phyloP scores from a whole-genome alignment of 352 stramenopile genomes.

The Globisporangium megalacanthum region DNA sequence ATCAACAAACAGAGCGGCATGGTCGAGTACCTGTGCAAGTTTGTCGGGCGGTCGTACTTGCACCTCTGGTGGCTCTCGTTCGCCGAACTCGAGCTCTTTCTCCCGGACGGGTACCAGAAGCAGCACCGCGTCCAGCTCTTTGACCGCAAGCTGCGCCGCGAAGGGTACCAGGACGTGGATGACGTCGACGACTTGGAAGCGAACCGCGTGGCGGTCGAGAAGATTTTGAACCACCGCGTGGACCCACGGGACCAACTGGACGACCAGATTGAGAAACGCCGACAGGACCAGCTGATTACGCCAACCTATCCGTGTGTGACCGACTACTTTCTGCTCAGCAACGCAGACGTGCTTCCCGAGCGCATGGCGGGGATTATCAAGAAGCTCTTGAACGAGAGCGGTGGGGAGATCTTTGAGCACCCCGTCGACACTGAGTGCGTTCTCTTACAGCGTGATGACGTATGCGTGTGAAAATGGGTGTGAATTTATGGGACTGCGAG shows the following conservation, averaged over 20 bases:
- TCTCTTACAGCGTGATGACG: too few relatives aligned
- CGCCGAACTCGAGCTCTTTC: constrained; percentile 80
- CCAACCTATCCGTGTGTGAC: constrained; percentile 70
- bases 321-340: constrained; percentile 78
- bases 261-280: constrained; percentile 75
- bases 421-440: constrained; percentile 71
- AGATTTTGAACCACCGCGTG: constrained; percentile 84
- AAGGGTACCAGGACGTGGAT: constrained; percentile 81
- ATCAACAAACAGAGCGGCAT: constrained; percentile 67
- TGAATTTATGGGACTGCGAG: neutral
- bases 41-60: constrained; percentile 81
- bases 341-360: constrained; percentile 59
- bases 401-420: constrained; percentile 79
- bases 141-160: constrained; percentile 72
- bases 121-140: constrained; percentile 81
- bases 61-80: constrained; percentile 88
- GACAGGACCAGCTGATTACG: constrained; percentile 40
- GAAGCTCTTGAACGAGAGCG: constrained; percentile 77
- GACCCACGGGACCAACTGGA: constrained; percentile 77
- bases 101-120: constrained; percentile 81
- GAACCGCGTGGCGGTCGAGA: constrained; percentile 85
- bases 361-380: constrained; percentile 73
- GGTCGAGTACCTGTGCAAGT: constrained; percentile 87
- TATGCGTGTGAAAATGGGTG: neutral
- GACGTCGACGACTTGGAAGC: constrained; percentile 85